Evolutionary conservation across 805 yeast species (phyloP).

Genomic region (Aciculoconidium aculeatum): DNA sequence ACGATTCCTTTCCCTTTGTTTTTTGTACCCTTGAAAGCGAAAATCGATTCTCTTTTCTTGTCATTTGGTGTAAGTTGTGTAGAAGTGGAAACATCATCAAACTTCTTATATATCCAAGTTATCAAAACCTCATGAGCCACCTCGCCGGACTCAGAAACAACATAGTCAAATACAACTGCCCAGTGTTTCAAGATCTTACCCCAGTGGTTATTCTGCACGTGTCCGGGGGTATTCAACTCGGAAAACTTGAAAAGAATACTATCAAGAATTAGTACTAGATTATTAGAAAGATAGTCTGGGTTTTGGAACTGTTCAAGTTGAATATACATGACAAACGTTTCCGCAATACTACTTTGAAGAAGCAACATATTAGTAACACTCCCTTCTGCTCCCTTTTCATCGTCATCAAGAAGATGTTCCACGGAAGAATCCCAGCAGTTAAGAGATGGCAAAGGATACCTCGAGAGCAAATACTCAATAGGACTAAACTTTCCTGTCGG

Average conservation of each 20-base stretch:
- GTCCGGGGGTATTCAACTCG: constrained; percentile 17
- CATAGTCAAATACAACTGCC: constrained; percentile 21
- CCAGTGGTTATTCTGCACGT: constrained; percentile 31
- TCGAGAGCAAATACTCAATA: constrained; percentile 26
- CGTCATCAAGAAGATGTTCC: constrained; percentile 14
- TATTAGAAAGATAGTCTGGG: constrained; percentile 27
- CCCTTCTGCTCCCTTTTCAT: constrained; percentile 19
- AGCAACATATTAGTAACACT: constrained; percentile 15
- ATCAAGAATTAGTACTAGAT: constrained; percentile 24
- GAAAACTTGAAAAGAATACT: constrained; percentile 25
- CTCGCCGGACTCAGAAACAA: constrained; percentile 33
- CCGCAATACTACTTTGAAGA: constrained; percentile 27
- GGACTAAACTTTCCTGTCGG: constrained; percentile 34
- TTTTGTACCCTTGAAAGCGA: constrained; percentile 20
- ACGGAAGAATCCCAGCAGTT: constrained; percentile 26
- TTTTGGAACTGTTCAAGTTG: constrained; percentile 38
- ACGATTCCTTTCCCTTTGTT: constrained; percentile 13
- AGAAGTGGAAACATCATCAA: too few species aligned
- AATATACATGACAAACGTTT: constrained; percentile 29
- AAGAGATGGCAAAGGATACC: constrained; percentile 25
- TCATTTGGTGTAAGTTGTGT: constrained; percentile 4
- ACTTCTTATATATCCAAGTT: constrained; percentile 10
- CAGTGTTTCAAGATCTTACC: constrained; percentile 23
- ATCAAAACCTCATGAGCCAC: constrained; percentile 32
- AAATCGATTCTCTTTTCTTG: constrained; percentile 17